phyloP scores from a whole-genome alignment of 1,284 basidiomycete species.

The Blastosporella zonata region DNA sequence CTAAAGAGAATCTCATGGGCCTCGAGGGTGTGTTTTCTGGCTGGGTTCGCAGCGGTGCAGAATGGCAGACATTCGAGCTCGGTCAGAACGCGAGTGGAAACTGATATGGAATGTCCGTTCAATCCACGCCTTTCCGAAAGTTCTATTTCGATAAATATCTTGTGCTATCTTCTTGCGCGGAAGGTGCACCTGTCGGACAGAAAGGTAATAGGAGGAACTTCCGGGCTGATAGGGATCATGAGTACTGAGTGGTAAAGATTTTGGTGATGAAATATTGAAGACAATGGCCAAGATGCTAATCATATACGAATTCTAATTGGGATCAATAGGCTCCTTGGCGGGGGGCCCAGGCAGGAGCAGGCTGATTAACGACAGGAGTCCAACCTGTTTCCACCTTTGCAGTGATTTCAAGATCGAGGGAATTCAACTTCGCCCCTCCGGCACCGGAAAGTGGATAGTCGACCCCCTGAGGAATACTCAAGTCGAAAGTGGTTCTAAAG shows the following conservation, averaged over 20 bases:
- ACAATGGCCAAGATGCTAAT: too few species aligned
- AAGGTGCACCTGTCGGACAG: too few species aligned
- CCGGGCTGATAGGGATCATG: too few species aligned
- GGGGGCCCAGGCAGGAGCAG: constrained; percentile 35
- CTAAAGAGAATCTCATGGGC: constrained; percentile 45
- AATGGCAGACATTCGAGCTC: constrained; percentile 51
- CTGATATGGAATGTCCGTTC: too few species aligned
- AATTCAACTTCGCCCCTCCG: constrained; percentile 39
- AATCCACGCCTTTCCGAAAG: too few species aligned
- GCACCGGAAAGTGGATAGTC: constrained; percentile 43
- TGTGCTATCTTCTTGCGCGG: too few species aligned
- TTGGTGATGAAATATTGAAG: too few species aligned
- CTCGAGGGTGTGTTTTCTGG: constrained; percentile 47
- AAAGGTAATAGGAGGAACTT: too few species aligned
- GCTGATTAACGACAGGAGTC: constrained; percentile 35
- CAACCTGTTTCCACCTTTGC: constrained; percentile 40
- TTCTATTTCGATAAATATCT: too few species aligned
- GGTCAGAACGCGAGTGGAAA: not conserved
- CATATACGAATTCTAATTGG: too few species aligned
- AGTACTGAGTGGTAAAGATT: too few species aligned
- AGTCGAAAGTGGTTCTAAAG: constrained; percentile 39
- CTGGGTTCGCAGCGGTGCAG: constrained; percentile 55
- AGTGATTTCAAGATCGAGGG: constrained; percentile 35
- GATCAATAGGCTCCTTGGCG: constrained; percentile 28
- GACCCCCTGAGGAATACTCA: constrained; percentile 41